Evolutionary conservation across 495 filamentous ascomycete genomes (phyloP), one percentile per base, ranked within the genome.

Genomic region (Venustampulla echinocandica): DNA sequence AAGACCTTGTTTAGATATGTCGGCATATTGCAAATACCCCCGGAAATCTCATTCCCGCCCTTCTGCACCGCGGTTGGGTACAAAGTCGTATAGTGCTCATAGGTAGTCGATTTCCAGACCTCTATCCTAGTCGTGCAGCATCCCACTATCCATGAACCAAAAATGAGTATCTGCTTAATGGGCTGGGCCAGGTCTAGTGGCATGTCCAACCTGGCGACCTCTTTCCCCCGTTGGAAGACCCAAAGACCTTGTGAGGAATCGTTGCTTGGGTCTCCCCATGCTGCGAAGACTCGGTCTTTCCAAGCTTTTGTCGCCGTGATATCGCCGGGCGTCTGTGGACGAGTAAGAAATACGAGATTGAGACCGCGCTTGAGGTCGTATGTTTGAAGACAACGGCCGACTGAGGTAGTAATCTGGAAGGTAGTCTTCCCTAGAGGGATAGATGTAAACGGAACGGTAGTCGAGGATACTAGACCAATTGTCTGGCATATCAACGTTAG

Each of bases 1-100:
- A 97, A 85, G 22, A 99, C 72, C 64, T 99, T 99, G 70, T 97
- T 99, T 19, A 97, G 66, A 63, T 84, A 97, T 0, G 90, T 95
- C 11, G 89, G 87, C 82, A 95, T 84, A 57, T 75, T 90, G 59
- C 73, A 79, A 37, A 94, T 71, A 24, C 79, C 72, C 6, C 84
- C 82, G 0, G 82, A 85, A 18, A 92, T 73, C 49, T 81, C 68
- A 49, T 71, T 74, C 43, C 69, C 73, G 13, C 65, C 70, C 49
- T 72, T 64, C 42, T 66, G 50, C 20, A 66, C 57, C 47, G 66
- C 53, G 14, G 65, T 47, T 66, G 77, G 46, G 61, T 74, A 67
- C 28, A 95, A 65, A 10, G 85, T 89, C 0, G 90, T 93, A 67
- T 97, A 94, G 57, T 96, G 82, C 58, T 95, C 87, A 25, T 85